Conservation (phyloP, 805 yeast species). For the Debaryomyces maramus region DNA sequence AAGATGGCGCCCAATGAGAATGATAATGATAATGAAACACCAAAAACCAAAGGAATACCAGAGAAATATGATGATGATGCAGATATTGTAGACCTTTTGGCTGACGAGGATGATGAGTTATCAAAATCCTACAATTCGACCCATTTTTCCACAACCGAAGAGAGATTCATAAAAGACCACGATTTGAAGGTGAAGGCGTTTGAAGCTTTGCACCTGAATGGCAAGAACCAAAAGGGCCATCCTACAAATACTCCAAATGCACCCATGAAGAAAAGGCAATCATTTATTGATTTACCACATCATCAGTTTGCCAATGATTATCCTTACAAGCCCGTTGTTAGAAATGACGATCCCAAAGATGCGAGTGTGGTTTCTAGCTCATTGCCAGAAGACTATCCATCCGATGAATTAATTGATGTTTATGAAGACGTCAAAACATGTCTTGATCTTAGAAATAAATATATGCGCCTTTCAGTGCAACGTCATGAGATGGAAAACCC, state of each 20-base stretch:
- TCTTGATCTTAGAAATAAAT: conserved; percentile 72
- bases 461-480: conserved; percentile 71
- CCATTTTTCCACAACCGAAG: conserved; percentile 67
- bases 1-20: too few relatives aligned
- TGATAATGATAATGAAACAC: too few relatives aligned
- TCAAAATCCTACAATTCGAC: conserved; percentile 43
- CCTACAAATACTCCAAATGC: conserved; percentile 9
- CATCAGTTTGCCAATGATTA: conserved; percentile 5
- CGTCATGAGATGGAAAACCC: conserved; percentile 72
- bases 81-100: too few relatives aligned
- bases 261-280: conserved; percentile 30
- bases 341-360: conserved; percentile 12
- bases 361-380: conserved; percentile 15
- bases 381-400: conserved; percentile 55
- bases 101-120: conserved; percentile 27
- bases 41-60: too few relatives aligned
- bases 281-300: conserved; percentile 40
- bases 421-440: conserved; percentile 65
- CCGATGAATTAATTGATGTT: conserved; percentile 65
- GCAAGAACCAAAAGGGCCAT: conserved; percentile 7
- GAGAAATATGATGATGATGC: too few relatives aligned
- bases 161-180: conserved; percentile 59
- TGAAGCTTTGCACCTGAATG: conserved; percentile 41
- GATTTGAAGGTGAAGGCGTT: conserved; percentile 66
- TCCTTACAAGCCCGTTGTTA: background rate